A percentile compares a stretch with the other conserved stretches of the same genome.
phyloP scores from a whole-genome alignment of 495 filamentous ascomycete species.

The Echria macrotheca region DNA sequence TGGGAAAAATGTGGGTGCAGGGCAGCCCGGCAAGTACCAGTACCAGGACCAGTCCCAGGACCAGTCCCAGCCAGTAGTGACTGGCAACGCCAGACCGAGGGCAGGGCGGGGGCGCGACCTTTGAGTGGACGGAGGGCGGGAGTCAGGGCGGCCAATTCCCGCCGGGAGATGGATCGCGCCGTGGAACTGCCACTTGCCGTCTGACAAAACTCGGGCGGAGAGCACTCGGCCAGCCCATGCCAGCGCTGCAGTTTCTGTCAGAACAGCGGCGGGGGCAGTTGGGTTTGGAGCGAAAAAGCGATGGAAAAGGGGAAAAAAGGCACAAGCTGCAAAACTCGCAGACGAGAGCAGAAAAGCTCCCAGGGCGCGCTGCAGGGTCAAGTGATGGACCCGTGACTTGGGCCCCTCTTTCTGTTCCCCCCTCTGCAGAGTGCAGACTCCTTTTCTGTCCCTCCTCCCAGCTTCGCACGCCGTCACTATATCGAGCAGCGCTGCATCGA shows the following conservation, averaged over 20 bases:
- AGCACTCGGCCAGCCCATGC: slow-evolving; percentile 11
- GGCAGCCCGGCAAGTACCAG: slow-evolving; percentile 9
- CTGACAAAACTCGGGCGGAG: slow-evolving; percentile 17
- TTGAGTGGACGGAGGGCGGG: too few species aligned
- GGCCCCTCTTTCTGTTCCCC: too few species aligned
- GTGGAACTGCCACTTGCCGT: slow-evolving; percentile 29
- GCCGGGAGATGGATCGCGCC: slow-evolving; percentile 16
- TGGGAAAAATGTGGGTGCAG: slow-evolving; percentile 18
- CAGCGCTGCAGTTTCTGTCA: background rate
- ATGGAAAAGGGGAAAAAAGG: slow-evolving; percentile 2
- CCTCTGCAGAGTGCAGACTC: slow-evolving; percentile 1
- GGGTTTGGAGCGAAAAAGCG: background rate
- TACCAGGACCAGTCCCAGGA: too few species aligned
- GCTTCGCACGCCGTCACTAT: background rate
- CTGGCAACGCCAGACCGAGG: too few species aligned
- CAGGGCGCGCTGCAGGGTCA: slow-evolving; percentile 1
- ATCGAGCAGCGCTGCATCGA: background rate
- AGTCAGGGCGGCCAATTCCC: slow-evolving; percentile 20
- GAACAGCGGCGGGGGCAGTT: background rate
- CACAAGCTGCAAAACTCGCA: slow-evolving; percentile 1
- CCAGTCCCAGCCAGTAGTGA: too few species aligned
- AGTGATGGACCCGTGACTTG: slow-evolving; percentile 6
- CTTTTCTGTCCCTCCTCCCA: background rate
- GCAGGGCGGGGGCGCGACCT: too few species aligned
- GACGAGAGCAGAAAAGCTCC: background rate